Evolutionary conservation across 768 basidiomycete species (phyloP).

Genomic region (Tylopilus sp.): DNA sequence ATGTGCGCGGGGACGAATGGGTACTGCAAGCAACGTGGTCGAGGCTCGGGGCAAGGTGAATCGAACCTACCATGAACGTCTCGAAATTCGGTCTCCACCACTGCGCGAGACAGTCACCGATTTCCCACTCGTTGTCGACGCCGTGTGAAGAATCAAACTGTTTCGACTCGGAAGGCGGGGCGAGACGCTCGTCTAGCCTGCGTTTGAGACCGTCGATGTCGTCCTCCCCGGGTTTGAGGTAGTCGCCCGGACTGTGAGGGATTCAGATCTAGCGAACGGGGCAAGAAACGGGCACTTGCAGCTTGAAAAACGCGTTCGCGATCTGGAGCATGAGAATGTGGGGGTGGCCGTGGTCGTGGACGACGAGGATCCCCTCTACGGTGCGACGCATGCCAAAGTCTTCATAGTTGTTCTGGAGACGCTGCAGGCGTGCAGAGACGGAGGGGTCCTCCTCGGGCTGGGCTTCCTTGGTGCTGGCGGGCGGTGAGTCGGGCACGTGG

Average conservation of each 20-base stretch:
- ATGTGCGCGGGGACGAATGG: constrained; percentile 95
- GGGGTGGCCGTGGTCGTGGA: constrained; percentile 95
- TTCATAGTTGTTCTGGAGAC: constrained; percentile 94
- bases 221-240: constrained; percentile 94
- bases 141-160: constrained; percentile 77
- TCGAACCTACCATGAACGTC: constrained; percentile 85
- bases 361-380: constrained; percentile 75
- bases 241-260: constrained; percentile 83
- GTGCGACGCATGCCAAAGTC: constrained; percentile 96
- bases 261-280: neutral
- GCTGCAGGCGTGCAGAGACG: constrained; percentile 89
- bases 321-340: constrained; percentile 98
- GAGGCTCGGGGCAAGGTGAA: neutral
- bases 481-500: constrained; percentile 9
- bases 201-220: constrained; percentile 89
- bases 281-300: constrained; percentile 50
- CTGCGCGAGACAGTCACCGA: constrained; percentile 93
- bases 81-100: constrained; percentile 99
- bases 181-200: constrained; percentile 85
- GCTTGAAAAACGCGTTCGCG: constrained; percentile 98
- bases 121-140: constrained; percentile 90
- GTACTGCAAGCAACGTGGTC: constrained; percentile 50
- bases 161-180: constrained; percentile 67
- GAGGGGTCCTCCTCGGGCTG: constrained; percentile 98
- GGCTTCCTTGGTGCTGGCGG: constrained; percentile 82